phyloP scores from a whole-genome alignment of 345 rosid genomes.

The Raphanus sativus region DNA sequence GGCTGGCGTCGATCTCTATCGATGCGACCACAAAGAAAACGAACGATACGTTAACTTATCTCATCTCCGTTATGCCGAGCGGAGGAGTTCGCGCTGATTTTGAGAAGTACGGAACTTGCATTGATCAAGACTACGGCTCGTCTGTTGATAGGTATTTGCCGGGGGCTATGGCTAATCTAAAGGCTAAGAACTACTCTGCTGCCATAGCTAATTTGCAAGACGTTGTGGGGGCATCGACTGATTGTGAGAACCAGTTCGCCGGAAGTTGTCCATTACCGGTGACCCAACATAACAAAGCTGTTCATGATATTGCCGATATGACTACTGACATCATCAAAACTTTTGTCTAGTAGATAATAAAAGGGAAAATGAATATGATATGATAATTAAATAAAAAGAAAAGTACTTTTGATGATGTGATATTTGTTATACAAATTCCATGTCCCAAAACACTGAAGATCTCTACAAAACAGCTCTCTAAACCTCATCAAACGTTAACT shows the following conservation, averaged over 20 bases:
- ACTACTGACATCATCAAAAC: background rate
- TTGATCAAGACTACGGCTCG: no score
- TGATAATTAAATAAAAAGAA: no score
- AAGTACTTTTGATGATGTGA: background rate
- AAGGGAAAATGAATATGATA: no score
- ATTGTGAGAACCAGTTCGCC: background rate
- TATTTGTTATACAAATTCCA: background rate
- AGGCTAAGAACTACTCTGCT: background rate
- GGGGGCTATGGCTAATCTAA: background rate
- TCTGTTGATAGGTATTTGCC: background rate
- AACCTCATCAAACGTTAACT: constrained; percentile 20
- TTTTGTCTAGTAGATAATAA: background rate
- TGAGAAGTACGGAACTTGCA: no score
- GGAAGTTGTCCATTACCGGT: background rate
- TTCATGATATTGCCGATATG: background rate
- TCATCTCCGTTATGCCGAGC: no score
- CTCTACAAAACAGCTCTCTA: constrained; percentile 19
- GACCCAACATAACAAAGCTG: background rate
- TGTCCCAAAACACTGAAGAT: background rate
- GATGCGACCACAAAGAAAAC: no score
- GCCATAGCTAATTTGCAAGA: background rate
- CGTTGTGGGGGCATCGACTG: background rate
- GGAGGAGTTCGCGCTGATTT: no score
- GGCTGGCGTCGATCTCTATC: no score
- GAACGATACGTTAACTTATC: no score